phyloP scores from a whole-genome alignment of 1,284 basidiomycete species.

The Chondrostereum purpureum region DNA sequence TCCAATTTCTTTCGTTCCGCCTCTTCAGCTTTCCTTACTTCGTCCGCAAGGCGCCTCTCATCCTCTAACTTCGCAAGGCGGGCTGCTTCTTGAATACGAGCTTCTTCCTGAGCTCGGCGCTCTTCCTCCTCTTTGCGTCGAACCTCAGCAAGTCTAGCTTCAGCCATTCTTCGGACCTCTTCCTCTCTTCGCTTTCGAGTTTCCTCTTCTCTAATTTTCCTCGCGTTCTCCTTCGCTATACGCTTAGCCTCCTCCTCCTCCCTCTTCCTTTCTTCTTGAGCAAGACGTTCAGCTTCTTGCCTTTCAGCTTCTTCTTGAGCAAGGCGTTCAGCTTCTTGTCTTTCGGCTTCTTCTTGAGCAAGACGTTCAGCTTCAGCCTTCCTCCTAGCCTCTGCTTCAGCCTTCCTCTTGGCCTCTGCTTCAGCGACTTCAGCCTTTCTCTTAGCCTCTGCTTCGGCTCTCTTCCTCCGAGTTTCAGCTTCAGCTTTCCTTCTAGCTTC shows the following conservation, averaged over 20 bases:
- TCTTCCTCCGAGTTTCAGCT: neutral
- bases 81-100: neutral
- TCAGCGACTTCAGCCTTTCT: neutral
- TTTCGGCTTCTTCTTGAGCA: neutral
- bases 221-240: neutral
- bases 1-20: slow-evolving; percentile 1
- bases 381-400: neutral
- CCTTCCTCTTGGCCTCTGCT: neutral
- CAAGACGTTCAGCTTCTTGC: no score
- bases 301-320: neutral
- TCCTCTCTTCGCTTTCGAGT: no score
- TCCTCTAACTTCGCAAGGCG: neutral
- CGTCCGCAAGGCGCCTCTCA: neutral
- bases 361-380: no score
- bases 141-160: no score
- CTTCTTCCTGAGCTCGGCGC: no score
- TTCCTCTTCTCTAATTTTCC: neutral
- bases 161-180: no score
- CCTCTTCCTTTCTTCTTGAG: neutral
- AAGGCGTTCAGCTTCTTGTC: no score
- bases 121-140: no score
- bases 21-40: neutral
- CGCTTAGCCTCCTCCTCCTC: no score
- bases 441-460: neutral
- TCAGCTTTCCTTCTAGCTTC: neutral